Conservation (phyloP, 768 basidiomycete genomes). For the Mycena maculata region DNA sequence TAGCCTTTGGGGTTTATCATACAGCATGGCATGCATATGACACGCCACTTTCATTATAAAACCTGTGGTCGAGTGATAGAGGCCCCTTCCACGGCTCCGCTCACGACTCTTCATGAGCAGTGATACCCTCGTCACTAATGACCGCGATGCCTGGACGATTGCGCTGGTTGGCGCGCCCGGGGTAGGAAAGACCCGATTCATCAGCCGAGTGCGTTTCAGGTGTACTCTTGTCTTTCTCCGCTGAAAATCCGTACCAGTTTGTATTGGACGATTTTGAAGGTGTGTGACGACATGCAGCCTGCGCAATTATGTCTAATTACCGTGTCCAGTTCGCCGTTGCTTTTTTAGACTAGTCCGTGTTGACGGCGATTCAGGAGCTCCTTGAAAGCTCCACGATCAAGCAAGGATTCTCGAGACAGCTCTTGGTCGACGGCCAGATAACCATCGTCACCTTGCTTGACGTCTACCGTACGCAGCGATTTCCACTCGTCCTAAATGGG, state of each 20-base stretch:
- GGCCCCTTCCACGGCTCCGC: slow-evolving; percentile 7
- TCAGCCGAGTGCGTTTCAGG: slow-evolving; percentile 26
- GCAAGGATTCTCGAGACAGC: slow-evolving; percentile 27
- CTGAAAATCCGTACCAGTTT: slow-evolving; percentile 25
- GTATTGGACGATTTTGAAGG: slow-evolving; percentile 32
- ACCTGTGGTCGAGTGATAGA: background rate
- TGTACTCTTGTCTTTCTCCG: background rate
- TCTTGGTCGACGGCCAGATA: slow-evolving; percentile 27
- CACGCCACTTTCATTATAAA: slow-evolving; percentile 30
- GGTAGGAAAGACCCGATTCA: slow-evolving; percentile 35
- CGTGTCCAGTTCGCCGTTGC: slow-evolving; percentile 16
- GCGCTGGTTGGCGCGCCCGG: slow-evolving; percentile 32
- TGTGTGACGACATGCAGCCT: background rate
- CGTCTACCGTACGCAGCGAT: slow-evolving; percentile 21
- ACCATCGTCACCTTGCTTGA: slow-evolving; percentile 34
- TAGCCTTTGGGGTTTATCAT: slow-evolving; percentile 2
- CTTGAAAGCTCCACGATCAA: slow-evolving; percentile 26
- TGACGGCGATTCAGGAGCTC: slow-evolving; percentile 11
- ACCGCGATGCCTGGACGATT: slow-evolving; percentile 33
- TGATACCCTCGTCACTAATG: slow-evolving; percentile 21
- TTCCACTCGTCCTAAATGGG: background rate
- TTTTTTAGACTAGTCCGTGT: background rate
- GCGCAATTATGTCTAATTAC: slow-evolving; percentile 7
- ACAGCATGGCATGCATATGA: slow-evolving; percentile 4
- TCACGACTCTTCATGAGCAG: slow-evolving; percentile 28